Conservation (phyloP, 2,329 filamentous ascomycete genomes). For the Aspergillus sp. region DNA sequence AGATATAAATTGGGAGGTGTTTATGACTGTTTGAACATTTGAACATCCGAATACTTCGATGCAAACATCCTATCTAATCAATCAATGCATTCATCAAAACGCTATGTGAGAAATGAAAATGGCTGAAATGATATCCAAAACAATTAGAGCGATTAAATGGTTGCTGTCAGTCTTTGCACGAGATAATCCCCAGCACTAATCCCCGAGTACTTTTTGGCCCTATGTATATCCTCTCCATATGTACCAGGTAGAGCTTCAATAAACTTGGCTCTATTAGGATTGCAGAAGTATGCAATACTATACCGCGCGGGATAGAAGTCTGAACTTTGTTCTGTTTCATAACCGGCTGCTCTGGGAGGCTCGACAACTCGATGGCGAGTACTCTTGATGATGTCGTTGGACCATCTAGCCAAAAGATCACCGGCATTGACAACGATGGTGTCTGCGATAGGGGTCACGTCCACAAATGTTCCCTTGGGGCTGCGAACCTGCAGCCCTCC, state of each 20-base stretch:
- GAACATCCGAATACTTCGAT: background rate
- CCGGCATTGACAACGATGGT: constrained; percentile 88
- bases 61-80: no score
- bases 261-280: constrained; percentile 69
- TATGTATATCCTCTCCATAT: constrained; percentile 51
- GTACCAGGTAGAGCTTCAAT: constrained; percentile 83
- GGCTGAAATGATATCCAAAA: background rate
- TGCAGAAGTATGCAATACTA: constrained; percentile 90
- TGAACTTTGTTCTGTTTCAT: constrained; percentile 26
- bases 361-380: constrained; percentile 88
- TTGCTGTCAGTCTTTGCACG: constrained; percentile 70
- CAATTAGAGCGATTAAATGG: constrained; percentile 43
- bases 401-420: constrained; percentile 81
- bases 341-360: constrained; percentile 57
- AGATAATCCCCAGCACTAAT: constrained; percentile 80
- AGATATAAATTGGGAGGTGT: background rate
- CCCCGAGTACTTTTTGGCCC: constrained; percentile 71
- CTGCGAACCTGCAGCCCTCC: constrained; percentile 61
- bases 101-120: no score
- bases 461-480: constrained; percentile 71
- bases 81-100: background rate
- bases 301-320: constrained; percentile 68
- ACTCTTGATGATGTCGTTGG: constrained; percentile 85
- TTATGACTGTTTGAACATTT: background rate
- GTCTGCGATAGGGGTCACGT: constrained; percentile 74